Base-by-base conservation (phyloP, 75 land plant genomes). In the Pinus taeda region DNA sequence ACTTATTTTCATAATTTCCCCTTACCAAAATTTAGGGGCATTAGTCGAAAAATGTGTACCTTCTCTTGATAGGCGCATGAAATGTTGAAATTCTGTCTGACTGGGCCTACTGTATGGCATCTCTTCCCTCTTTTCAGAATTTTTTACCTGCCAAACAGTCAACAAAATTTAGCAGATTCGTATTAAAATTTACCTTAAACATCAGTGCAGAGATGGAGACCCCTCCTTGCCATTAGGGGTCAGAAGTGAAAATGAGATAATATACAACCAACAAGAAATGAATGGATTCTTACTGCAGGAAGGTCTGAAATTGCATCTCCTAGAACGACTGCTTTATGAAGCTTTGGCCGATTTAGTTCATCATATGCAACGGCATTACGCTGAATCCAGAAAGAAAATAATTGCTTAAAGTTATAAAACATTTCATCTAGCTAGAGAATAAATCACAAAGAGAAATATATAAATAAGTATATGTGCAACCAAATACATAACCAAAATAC, bases 231-330 rank as follows among this genome's bases (percentile, higher is more conserved):
- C 53, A 49, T 8, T 39, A 4, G 53, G 53, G 12, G 49, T 8
- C 0, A 49, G 53, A 49, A 8, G 1, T 1, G 53, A 49, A 49
- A 49, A 8, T 8, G 9, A 49, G 18, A 61, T 11, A 61, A 61
- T 21, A 61, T 61, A n/a, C 6, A 20, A 61, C 63, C 24, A 61
- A 61, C 53, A 8, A 49, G 53, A 49, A 49, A 8, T 9, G 11
- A 49, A 8, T 49, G 53, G 53, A 49, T 21, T 5, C 63, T 83
- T 91, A 96, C 99, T n/a, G 91, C 67, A 66, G 99, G 99, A 30
- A 96, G 90, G 75, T 96, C 99, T 73, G 94, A 91, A 26, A 96
- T 84, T 15, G 93, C 94, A 85, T 96, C 94, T 77, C 78, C 84
- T 63, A 96, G 91, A 67, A 92, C 77, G 57, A 96, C 29, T 3